Base-by-base conservation (phyloP, 371 early-diverging fungal genomes). In the Syncephalis fuscata region DNA sequence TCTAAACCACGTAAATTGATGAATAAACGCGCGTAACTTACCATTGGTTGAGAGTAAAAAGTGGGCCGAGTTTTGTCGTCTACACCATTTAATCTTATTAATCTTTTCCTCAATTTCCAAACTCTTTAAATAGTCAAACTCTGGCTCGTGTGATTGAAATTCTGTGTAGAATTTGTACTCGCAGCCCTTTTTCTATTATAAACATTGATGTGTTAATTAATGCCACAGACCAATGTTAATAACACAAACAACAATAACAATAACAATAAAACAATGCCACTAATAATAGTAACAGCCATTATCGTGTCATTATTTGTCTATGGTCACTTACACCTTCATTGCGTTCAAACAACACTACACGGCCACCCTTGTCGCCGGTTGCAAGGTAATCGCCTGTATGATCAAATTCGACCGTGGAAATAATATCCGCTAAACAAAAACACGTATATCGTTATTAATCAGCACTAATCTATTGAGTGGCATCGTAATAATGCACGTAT, bases 71-170 rank as follows among this genome's bases (percentile, higher is more conserved):
- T 92, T 95, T 58, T 86, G 86, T 40, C 90, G 78, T 58, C 77
- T 81, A 66, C 92, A 87, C 92, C 96, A 93, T 53, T 92, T 86
- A 60, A 99, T 96, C 61, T 95, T 88, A 67, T 96, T 96, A 66
- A 99, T 97, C 66, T 97, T 96, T 59, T 99, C 99, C 63, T 96
- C 92, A 50, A 99, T 97, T 62, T 98, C 98, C 63, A 97, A 75
- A 73, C 90, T 91, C 73, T 98, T 97, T 49, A 99, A 76, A 64
- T 97, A 98, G 68, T 99, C 99, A 60, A 99, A 98, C 73, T 96
- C 97, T 26, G 97, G 89, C 63, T 95, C 92, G 70, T 99, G 99
- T 48, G 95, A 95, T 63, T 97, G 97, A 59, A 97, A 97, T 65
- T 97, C 98, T 39, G 98, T 94, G 58, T 88, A 88, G 60, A 98